Conservation (phyloP, 2,329 filamentous ascomycete genomes). For the Talaromyces verruculosus region DNA sequence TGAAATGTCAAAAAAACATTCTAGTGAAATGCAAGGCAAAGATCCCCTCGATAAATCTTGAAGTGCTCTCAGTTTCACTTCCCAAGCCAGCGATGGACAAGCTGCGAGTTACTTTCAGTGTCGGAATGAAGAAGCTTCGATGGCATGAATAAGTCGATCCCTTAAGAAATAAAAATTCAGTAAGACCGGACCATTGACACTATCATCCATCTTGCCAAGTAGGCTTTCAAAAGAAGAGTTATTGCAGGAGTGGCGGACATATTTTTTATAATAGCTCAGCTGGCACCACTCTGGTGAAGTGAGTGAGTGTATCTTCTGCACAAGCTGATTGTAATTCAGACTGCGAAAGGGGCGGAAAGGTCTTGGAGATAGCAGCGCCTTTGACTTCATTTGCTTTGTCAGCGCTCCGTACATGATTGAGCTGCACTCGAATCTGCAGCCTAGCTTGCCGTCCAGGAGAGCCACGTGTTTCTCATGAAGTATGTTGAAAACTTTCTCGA, state of each 20-base stretch:
- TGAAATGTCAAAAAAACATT: background rate
- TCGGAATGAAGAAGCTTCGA: no score
- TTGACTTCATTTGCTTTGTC: constrained; percentile 17
- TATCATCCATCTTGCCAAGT: background rate
- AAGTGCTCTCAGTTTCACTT: no score
- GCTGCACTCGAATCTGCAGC: constrained; percentile 17
- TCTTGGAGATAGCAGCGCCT: constrained; percentile 5
- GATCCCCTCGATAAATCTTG: no score
- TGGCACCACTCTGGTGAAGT: background rate
- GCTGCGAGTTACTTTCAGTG: no score
- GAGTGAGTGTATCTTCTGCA: background rate
- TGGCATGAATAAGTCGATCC: no score
- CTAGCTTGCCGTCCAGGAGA: background rate
- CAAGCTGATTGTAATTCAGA: constrained; percentile 7
- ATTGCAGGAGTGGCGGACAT: background rate
- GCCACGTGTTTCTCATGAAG: background rate
- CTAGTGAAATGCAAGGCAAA: no score
- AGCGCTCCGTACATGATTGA: background rate
- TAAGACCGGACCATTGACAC: background rate
- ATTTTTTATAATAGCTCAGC: background rate
- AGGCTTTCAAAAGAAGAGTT: background rate
- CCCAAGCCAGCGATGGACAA: no score
- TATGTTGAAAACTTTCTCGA: background rate
- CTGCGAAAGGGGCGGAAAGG: constrained; percentile 4
- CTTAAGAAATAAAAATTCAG: background rate